phyloP scores from a whole-genome alignment of 2,329 filamentous ascomycete species.

The Decorospora gaudefroyi region DNA sequence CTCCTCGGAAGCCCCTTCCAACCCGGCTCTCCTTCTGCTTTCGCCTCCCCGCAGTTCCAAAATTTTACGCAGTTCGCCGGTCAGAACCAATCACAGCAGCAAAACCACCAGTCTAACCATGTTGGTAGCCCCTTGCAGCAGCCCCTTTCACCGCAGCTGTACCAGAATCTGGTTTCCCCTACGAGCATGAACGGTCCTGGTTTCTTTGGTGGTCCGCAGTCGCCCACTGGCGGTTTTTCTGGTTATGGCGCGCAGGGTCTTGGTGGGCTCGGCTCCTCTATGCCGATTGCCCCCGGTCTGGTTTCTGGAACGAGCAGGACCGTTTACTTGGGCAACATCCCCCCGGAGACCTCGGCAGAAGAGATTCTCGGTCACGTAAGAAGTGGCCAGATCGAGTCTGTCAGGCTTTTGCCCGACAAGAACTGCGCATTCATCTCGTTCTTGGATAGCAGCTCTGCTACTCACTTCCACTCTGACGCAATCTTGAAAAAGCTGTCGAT shows the following conservation, averaged over 20 bases:
- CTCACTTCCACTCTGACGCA: slow-evolving; percentile 98
- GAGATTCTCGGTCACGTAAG: slow-evolving; percentile 95
- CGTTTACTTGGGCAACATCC: slow-evolving; percentile 96
- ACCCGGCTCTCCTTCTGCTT: slow-evolving; percentile 86
- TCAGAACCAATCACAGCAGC: slow-evolving; percentile 62
- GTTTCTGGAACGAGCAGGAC: slow-evolving; percentile 92
- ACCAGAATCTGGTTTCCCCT: slow-evolving; percentile 83
- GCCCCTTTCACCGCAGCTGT: slow-evolving; percentile 76
- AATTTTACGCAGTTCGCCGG: slow-evolving; percentile 70
- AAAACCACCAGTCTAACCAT: slow-evolving; percentile 64
- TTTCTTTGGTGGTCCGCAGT: slow-evolving; percentile 80
- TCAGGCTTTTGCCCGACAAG: slow-evolving; percentile 94
- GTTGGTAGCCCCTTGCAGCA: slow-evolving; percentile 72
- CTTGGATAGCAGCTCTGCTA: slow-evolving; percentile 94
- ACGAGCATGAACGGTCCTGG: slow-evolving; percentile 81
- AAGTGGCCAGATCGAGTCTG: slow-evolving; percentile 98
- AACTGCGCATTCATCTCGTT: slow-evolving; percentile 99
- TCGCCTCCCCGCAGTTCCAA: slow-evolving; percentile 90
- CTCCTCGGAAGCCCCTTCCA: slow-evolving; percentile 96
- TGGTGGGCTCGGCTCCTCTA: slow-evolving; percentile 70
- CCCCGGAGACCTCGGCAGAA: slow-evolving; percentile 94
- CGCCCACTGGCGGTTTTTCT: slow-evolving; percentile 76
- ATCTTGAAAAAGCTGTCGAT: slow-evolving; percentile 99
- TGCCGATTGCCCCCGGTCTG: slow-evolving; percentile 76
- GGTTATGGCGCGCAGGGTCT: slow-evolving; percentile 64